Conservation (phyloP, 192 early-diverging fungal species). For the Coemansia sp. region DNA sequence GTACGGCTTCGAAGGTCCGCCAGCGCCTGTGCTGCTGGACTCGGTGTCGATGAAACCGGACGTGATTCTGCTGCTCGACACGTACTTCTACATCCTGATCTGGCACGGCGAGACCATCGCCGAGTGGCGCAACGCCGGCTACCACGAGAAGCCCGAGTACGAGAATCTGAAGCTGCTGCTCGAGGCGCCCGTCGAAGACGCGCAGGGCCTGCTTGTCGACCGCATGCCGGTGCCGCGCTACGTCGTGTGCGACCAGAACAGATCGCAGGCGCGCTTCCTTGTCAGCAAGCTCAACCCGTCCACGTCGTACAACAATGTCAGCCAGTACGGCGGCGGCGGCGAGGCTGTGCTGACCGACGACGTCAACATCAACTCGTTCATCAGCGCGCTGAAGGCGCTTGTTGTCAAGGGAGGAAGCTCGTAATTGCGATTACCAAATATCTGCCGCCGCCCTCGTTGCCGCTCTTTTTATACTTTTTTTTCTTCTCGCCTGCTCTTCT, state of each 20-base stretch:
- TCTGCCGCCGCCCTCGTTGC: too few relatives aligned
- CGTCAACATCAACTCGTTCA: constrained; percentile 96
- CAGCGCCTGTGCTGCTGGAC: constrained; percentile 92
- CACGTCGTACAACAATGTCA: constrained; percentile 82
- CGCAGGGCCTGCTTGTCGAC: constrained; percentile 90
- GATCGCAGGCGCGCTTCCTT: constrained; percentile 97
- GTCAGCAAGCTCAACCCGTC: constrained; percentile 98
- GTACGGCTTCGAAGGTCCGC: constrained; percentile 81
- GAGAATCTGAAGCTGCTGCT: constrained; percentile 91
- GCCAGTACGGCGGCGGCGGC: constrained; percentile 77
- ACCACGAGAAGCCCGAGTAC: constrained; percentile 93
- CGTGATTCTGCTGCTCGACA: constrained; percentile 88
- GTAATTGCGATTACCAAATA: too few relatives aligned
- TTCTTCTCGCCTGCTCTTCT: too few relatives aligned
- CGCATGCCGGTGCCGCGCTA: constrained; percentile 98
- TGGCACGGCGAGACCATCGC: constrained; percentile 98
- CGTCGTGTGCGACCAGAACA: constrained; percentile 94
- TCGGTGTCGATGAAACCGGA: constrained; percentile 98
- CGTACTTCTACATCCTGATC: constrained; percentile 99
- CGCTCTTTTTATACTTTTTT: too few relatives aligned
- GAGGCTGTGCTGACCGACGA: constrained; percentile 97
- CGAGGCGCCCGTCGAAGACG: constrained; percentile 85
- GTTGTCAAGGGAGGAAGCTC: constrained; percentile 50
- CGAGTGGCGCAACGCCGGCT: constrained; percentile 93
- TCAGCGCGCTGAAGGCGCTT: constrained; percentile 72